Evolutionary conservation across 2,329 filamentous ascomycete genomes (phyloP), one percentile per base, ranked within the genome.

Genomic region (Penicillium sumatraense): DNA sequence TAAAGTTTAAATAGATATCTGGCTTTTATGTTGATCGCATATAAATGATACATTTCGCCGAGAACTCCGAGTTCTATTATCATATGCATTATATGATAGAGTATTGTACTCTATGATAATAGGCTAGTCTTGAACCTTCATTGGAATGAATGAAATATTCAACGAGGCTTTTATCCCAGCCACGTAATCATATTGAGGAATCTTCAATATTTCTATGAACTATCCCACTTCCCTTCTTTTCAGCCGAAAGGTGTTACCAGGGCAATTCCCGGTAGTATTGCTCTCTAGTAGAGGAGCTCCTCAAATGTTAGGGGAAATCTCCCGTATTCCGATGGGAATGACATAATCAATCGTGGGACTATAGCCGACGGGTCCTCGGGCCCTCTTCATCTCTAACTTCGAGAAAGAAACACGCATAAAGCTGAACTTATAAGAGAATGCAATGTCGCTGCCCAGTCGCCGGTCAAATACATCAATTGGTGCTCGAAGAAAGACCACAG

Each of bases 401-500:
- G 4, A 14, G 18, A 18, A 44, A 44, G 7, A n/a, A 44, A 10
- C 41, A 26, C 24, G 11, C 24, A 44, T 14, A 13, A 6, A 14
- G 7, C 2, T 36, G 20, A 35, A 36, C n/a, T 24, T 7, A 3
- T n/a, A 14, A 24, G 24, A 27, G n/a, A n/a, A 21, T 14, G 21
- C 36, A 42, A 42, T 42, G 40, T 42, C 40, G 8, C 13, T 42
- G 18, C 20, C 41, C 27, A n/a, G 23, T 1, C 41, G n/a, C 24
- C 27, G 24, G 10, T 18, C 13, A 26, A 29, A 2, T n/a, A 10
- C 41, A 44, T 18, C 41, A 10, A 29, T 20, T 8, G 18, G 21
- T 14, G 23, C 26, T n/a, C 51, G 55, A 8, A 54, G 26, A 36
- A 57, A 57, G 35, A 57, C 55, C 7, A 57, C 55, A 3, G 55